phyloP scores from a whole-genome alignment of 257 asterid species.

The Solanum clarkiae region DNA sequence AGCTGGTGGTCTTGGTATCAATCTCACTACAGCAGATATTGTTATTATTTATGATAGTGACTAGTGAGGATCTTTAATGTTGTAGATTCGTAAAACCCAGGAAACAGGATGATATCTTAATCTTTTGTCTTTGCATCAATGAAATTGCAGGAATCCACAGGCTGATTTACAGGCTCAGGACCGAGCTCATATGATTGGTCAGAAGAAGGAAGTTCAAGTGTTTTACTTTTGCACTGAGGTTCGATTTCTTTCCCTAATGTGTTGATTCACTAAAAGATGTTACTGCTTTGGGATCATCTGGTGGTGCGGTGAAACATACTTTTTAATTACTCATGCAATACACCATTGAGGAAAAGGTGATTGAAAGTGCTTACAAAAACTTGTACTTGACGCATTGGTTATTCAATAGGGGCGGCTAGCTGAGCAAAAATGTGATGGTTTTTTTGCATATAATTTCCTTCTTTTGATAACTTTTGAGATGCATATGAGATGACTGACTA shows the following conservation, averaged over 20 bases:
- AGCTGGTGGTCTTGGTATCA: slow-evolving; percentile 4
- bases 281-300: background rate
- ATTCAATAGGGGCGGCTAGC: slow-evolving; percentile 3
- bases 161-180: slow-evolving; percentile 99
- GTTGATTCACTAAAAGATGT: background rate
- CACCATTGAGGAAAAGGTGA: slow-evolving; percentile 95
- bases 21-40: slow-evolving; percentile 42
- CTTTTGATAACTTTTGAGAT: background rate
- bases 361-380: slow-evolving; percentile 97
- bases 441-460: background rate
- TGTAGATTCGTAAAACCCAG: background rate
- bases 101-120: background rate
- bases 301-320: background rate
- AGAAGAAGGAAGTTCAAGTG: slow-evolving; percentile 98
- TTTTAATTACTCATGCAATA: slow-evolving; percentile 33
- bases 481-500: background rate
- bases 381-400: slow-evolving; percentile 41
- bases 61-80: slow-evolving; percentile 37
- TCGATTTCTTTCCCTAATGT: slow-evolving; percentile 7
- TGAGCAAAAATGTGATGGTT: background rate
- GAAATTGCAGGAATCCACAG: slow-evolving; percentile 81
- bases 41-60: slow-evolving; percentile 98
- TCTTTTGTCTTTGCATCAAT: background rate
- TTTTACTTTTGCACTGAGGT: slow-evolving; percentile 99
- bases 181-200: slow-evolving; percentile 99